Conservation (phyloP, 306 rosid species). For the Vigna trinervia region DNA sequence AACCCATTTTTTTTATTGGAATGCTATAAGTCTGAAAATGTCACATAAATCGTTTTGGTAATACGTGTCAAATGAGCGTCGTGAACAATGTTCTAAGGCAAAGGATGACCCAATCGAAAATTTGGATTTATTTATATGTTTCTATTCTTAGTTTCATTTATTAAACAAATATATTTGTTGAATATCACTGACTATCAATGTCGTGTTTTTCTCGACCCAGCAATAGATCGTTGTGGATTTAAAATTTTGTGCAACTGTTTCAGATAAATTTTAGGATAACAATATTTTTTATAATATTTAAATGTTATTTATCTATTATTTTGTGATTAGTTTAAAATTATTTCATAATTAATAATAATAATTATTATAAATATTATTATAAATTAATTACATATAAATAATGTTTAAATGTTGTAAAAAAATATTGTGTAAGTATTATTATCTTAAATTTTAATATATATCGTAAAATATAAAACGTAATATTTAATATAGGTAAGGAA, state of each 20-base stretch:
- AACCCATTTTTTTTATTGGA: background rate
- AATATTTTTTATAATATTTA: no score
- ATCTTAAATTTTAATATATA: background rate
- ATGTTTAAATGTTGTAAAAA: no score
- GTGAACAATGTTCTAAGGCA: background rate
- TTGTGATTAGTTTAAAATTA: no score
- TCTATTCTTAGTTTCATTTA: background rate
- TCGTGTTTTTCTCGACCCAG: background rate
- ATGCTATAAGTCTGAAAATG: conserved; percentile 20
- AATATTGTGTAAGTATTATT: no score
- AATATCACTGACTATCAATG: background rate
- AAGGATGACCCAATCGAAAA: conserved; percentile 23
- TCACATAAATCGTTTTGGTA: background rate
- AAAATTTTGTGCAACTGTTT: background rate
- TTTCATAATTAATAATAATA: no score
- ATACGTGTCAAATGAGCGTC: conserved; percentile 11
- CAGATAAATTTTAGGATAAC: background rate
- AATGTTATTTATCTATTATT: no score
- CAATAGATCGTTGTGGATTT: background rate
- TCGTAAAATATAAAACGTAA: background rate
- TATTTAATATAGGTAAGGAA: background rate
- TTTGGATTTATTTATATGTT: background rate
- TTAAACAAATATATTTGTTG: background rate
- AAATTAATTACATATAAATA: no score
- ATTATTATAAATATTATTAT: no score